Evolutionary conservation across 73 alveolate genomes (phyloP).

Genomic region (Paramecium sonneborni): DNA sequence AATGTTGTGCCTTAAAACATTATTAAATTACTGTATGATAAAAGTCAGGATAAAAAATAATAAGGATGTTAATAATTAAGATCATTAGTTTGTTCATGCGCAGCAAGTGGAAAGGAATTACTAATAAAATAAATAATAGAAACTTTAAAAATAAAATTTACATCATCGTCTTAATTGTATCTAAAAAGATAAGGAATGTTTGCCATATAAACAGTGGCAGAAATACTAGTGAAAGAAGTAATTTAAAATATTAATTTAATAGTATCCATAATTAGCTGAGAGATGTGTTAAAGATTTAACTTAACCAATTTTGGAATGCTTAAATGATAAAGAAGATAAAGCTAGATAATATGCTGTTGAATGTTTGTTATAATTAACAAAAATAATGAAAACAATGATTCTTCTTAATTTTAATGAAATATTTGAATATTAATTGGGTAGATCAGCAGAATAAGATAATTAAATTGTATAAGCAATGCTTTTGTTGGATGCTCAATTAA

Average conservation of each 20-base stretch:
- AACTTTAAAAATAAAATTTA: background rate
- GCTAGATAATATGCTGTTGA: slow-evolving; percentile 31
- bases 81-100: background rate
- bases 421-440: background rate
- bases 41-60: background rate
- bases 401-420: slow-evolving; percentile 25
- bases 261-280: slow-evolving; percentile 27
- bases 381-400: slow-evolving; percentile 6
- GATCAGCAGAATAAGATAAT: background rate
- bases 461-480: background rate
- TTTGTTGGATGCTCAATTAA: background rate
- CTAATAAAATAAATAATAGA: background rate
- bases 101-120: slow-evolving; percentile 2
- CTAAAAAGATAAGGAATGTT: background rate
- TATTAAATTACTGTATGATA: background rate
- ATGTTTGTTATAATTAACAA: background rate
- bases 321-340: slow-evolving; percentile 36
- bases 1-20: background rate
- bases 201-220: background rate
- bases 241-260: background rate
- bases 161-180: background rate
- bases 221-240: slow-evolving; percentile 1
- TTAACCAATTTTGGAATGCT: slow-evolving; percentile 24
- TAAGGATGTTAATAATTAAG: background rate
- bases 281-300: slow-evolving; percentile 2